Evolutionary conservation across 139 green algal species (phyloP).

Genomic region (Coccomyxa sp.): DNA sequence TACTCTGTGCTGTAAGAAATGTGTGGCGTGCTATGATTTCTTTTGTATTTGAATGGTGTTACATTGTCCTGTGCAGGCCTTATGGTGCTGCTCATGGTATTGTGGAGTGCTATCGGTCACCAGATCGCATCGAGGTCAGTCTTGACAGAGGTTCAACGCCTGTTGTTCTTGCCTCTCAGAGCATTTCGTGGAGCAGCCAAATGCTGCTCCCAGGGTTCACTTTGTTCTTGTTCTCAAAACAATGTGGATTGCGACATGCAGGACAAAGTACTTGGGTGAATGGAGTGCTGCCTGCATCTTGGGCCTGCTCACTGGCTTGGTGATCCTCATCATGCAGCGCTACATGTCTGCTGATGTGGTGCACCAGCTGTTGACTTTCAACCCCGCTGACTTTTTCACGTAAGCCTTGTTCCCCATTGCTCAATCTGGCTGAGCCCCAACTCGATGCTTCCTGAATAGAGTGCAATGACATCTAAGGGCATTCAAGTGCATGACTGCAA

Average conservation of each 20-base stretch:
- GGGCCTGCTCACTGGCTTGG: constrained; percentile 30
- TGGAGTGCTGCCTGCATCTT: constrained; percentile 42
- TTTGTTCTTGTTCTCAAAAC: background rate
- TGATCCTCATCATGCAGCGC: constrained; percentile 30
- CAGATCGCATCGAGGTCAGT: constrained; percentile 36
- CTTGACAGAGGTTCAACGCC: background rate
- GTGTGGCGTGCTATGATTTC: too few species aligned
- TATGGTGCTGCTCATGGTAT: constrained; percentile 55
- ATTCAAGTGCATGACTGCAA: background rate
- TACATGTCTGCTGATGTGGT: constrained; percentile 26
- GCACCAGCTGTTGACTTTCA: constrained; percentile 42
- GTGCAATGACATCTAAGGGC: background rate
- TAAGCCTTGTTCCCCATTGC: constrained; percentile 11
- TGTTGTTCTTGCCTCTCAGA: background rate
- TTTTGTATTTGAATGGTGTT: too few species aligned
- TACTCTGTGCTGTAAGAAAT: too few species aligned
- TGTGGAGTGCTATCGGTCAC: constrained; percentile 53
- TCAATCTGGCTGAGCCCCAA: background rate
- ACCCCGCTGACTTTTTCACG: constrained; percentile 51
- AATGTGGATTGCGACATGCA: background rate
- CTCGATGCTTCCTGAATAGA: background rate
- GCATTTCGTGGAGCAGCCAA: too few species aligned
- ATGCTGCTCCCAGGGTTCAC: background rate
- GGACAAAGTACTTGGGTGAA: constrained; percentile 41
- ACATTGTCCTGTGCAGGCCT: constrained; percentile 25